Evolutionary conservation across 176 grass and related monocot species (phyloP), one percentile per base, ranked within the genome.

Genomic region (Eleusine indica): DNA sequence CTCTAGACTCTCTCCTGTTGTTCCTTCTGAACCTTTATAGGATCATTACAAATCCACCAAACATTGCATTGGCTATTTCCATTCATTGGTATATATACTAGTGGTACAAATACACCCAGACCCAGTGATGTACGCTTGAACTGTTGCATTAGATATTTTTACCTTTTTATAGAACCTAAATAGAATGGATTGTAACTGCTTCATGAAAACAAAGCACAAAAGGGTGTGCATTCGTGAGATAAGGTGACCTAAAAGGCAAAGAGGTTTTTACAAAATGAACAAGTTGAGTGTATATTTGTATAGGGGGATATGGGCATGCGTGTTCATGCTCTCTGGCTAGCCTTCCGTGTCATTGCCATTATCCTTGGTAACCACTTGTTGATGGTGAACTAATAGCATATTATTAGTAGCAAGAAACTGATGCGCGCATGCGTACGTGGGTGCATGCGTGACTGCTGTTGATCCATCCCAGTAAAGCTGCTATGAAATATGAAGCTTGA

Each of bases 301-400:
- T 64, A 64, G 70, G 16, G 32, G 22, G 44, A 37, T 37, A 7
- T 79, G 66, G 30, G 19, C 5, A 21, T 74, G 61, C 11, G 12
- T 48, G 75, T 48, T 75, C 76, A 83, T 75, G 62, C 39, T 68
- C 48, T 48, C 37, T 69, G 49, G 10, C 11, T 29, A 57, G 46
- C 70, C 62, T 80, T 74, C 61, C 7, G 29, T 75, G 76, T 70
- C 77, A 76, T 42, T 64, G 21, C 7, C 82, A 80, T 89, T 80
- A 75, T 89, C 69, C 42, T 62, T 70, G 53, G 21, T 80, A 42
- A 68, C 69, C 62, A 84, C 51, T 80, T 42, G 61, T 22, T 60
- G 51, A 61, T 69, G 30, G 49, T 25, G 62, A 63, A 51, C 80
- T 44, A 78, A 64, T 74, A 44, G 46, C 47, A 47, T 12, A 47